Conservation (phyloP, 2,329 filamentous ascomycete genomes). For the Drechslerella dactyloides region DNA sequence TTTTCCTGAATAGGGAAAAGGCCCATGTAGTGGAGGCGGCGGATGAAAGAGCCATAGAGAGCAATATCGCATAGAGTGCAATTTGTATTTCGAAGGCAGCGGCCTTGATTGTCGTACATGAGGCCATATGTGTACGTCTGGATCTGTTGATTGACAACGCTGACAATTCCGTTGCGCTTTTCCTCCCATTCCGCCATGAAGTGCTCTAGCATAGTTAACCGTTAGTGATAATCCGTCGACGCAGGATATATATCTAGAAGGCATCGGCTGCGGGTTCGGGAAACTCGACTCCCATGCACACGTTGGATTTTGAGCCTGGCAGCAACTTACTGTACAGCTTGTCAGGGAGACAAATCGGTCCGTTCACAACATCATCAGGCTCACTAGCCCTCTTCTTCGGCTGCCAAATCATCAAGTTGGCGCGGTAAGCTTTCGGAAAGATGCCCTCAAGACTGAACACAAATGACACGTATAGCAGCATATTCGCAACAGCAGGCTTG, state of each 20-base stretch:
- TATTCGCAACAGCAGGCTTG: slow-evolving; percentile 25
- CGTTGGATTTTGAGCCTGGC: too few species aligned
- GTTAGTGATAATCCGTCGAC: too few species aligned
- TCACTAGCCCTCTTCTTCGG: slow-evolving; percentile 23
- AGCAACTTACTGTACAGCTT: slow-evolving; percentile 27
- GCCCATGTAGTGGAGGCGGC: slow-evolving; percentile 31
- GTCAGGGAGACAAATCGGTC: slow-evolving; percentile 35
- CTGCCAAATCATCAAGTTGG: slow-evolving; percentile 42
- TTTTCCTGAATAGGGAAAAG: slow-evolving; percentile 37
- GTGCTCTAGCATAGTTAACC: neutral
- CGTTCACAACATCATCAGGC: slow-evolving; percentile 21
- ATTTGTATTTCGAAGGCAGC: slow-evolving; percentile 3
- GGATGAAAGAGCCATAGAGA: slow-evolving; percentile 43
- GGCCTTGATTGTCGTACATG: slow-evolving; percentile 22
- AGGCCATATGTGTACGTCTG: slow-evolving; percentile 40
- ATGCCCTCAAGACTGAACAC: slow-evolving; percentile 37
- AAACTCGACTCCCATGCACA: too few species aligned
- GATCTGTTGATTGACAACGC: slow-evolving; percentile 17
- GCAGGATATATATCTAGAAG: too few species aligned
- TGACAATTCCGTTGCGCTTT: slow-evolving; percentile 23
- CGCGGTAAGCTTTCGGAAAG: slow-evolving; percentile 28
- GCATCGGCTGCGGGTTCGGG: too few species aligned
- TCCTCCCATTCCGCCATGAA: slow-evolving; percentile 49
- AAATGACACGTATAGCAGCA: slow-evolving; percentile 41
- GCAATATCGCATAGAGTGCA: slow-evolving; percentile 44